A percentile compares a stretch with the other conserved stretches of the same genome.
Conservation (phyloP, 345 rosid species). For the Mercurialis annua region DNA sequence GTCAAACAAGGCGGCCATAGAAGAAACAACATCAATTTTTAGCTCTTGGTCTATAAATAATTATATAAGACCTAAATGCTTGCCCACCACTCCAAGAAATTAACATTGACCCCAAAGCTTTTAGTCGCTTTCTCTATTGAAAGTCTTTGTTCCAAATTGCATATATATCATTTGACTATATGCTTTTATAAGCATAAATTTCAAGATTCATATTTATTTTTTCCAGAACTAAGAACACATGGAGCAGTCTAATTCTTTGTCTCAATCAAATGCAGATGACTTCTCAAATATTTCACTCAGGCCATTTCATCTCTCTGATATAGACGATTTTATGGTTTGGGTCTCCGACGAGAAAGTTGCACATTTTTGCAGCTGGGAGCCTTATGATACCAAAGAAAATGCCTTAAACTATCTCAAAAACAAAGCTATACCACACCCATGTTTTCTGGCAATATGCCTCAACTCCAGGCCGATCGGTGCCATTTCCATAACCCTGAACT, state of each 20-base stretch:
- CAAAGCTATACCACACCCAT: conserved; percentile 46
- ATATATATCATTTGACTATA: background rate
- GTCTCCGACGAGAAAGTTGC: conserved; percentile 46
- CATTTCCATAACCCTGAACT: conserved; percentile 44
- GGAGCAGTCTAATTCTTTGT: background rate
- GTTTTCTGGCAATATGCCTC: conserved; percentile 58
- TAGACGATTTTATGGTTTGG: conserved; percentile 71
- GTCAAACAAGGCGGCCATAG: conserved; percentile 16
- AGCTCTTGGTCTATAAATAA: background rate
- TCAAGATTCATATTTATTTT: too few relatives aligned
- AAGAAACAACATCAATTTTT: background rate
- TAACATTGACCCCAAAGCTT: background rate
- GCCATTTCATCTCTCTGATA: conserved; percentile 36
- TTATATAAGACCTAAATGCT: conserved; percentile 1
- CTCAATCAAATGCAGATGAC: background rate
- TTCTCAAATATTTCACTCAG: conserved; percentile 37
- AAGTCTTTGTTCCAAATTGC: background rate
- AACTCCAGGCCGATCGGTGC: conserved; percentile 46
- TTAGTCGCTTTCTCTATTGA: background rate
- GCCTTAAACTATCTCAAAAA: conserved; percentile 37
- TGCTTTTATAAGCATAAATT: background rate
- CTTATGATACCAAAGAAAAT: conserved; percentile 44
- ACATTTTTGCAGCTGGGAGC: conserved; percentile 53
- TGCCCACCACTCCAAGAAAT: conserved; percentile 19
- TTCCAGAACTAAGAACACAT: background rate